Evolutionary conservation across 1,139 yeast species (phyloP), one percentile per base, ranked within the genome.

Genomic region (Saccharomycopsis phalli): DNA sequence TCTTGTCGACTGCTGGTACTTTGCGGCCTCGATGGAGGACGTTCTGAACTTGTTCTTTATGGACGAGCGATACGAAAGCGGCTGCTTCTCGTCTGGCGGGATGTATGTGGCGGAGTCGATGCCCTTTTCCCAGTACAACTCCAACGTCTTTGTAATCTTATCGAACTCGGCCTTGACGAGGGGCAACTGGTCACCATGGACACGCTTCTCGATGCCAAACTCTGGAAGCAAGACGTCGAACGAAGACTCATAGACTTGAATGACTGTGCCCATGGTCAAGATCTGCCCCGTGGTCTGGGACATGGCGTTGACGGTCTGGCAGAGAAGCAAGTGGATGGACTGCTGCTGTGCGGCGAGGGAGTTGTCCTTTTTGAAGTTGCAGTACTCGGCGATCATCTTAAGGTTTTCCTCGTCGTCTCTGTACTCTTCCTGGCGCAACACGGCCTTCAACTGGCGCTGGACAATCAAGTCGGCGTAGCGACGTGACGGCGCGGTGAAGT

Each of bases 111-210:
- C 96, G 20, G 95, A 74, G 57, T 88, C 97, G 40, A 83, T 74
- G 13, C 93, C 94, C 46, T 75, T 76, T 58, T 86, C 94, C 98
- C 98, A 91, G 57, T 73, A 87, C 39, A 91, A 66, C 58, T 88
- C 96, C 53, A 91, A 68, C 4, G 76, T 63, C 38, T 87, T 69
- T 27, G 72, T 67, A 21, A 59, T 57, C 54, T 80, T 81, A 56
- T 84, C 93, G 59, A 82, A 91, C 57, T 91, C 97, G 3, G 97
- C 97, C 60, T 87, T 87, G 20, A 75, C 77, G 48, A 91, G 66
- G 13, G 98, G 98, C 44, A 91, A 67, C 59, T 91, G 98, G 61
- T 91, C 98, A 32, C 97, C 96, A 54, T 91, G 98, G 21, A 91
- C 97, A 54, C 98, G 76, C 62, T 91, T 91, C 59, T 91, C 98